phyloP scores from a whole-genome alignment of 208 protist species.

The Acanthamoeba sp. region DNA sequence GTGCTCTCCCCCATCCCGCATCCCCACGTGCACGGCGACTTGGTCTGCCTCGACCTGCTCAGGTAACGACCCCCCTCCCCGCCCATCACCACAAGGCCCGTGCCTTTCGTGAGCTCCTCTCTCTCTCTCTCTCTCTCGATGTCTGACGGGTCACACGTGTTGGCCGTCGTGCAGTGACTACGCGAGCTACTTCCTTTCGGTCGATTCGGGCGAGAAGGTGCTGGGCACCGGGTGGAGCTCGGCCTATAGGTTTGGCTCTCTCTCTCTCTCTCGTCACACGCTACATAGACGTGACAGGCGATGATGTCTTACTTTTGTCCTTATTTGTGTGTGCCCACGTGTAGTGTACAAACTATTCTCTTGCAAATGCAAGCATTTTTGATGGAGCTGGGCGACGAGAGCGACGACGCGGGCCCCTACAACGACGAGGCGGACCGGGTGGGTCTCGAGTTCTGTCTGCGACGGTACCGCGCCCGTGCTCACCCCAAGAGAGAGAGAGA shows the following conservation, averaged over 20 bases:
- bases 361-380: conserved; percentile 27
- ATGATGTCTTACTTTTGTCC: no score
- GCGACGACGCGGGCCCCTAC: conserved; percentile 1
- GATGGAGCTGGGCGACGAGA: conserved; percentile 30
- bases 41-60: conserved; percentile 15
- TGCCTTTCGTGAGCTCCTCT: background rate
- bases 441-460: background rate
- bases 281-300: no score
- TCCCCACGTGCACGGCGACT: conserved; percentile 31
- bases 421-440: background rate
- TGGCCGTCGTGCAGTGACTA: background rate
- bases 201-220: conserved; percentile 45
- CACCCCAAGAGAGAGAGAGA: no score
- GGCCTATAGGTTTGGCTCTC: background rate
- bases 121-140: background rate
- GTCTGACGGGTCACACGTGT: background rate
- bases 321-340: no score
- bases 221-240: conserved; percentile 17
- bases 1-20: conserved; percentile 30
- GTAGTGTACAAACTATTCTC: background rate
- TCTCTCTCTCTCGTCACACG: background rate
- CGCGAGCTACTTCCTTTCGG: conserved; percentile 28
- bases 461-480: no score
- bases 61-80: background rate
- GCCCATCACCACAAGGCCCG: no score